Evolutionary conservation across 176 grass and related monocot species (phyloP).

Genomic region (Calamus simplicifolius): DNA sequence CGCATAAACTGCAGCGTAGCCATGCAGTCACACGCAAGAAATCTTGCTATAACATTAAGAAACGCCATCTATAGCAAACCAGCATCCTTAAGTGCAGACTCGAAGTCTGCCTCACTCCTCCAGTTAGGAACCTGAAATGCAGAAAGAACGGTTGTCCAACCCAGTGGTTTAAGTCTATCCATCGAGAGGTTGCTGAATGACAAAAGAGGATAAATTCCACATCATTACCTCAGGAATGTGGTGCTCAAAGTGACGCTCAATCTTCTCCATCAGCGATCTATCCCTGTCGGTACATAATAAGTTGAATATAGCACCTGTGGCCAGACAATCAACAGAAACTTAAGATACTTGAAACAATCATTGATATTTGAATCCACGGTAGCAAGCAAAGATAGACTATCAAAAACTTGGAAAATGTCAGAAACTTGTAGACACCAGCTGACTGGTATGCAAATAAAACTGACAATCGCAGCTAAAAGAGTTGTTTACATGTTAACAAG

Average conservation of each 20-base stretch:
- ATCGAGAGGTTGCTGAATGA: background rate
- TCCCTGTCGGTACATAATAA: conserved; percentile 62
- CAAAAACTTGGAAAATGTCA: background rate
- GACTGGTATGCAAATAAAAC: too few relatives aligned
- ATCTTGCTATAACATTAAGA: background rate
- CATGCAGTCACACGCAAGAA: background rate
- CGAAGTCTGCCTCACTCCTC: conserved; percentile 76
- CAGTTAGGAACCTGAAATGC: conserved; percentile 53
- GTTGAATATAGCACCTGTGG: conserved; percentile 92
- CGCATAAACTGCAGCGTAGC: too few relatives aligned
- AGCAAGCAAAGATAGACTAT: too few relatives aligned
- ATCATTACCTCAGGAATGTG: conserved; percentile 46
- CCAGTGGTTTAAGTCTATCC: background rate
- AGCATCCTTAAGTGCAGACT: conserved; percentile 78
- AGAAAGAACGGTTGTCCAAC: background rate
- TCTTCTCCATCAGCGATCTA: conserved; percentile 71
- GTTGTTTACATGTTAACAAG: too few relatives aligned
- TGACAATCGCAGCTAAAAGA: too few relatives aligned
- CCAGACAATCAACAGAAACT: background rate
- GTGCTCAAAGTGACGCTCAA: conserved; percentile 69
- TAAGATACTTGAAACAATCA: background rate
- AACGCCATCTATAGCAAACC: conserved; percentile 40
- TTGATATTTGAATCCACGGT: too few relatives aligned
- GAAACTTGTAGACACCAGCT: too few relatives aligned
- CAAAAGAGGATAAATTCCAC: background rate